Conservation (phyloP, 345 rosid species). For the Salix arbutifolia region DNA sequence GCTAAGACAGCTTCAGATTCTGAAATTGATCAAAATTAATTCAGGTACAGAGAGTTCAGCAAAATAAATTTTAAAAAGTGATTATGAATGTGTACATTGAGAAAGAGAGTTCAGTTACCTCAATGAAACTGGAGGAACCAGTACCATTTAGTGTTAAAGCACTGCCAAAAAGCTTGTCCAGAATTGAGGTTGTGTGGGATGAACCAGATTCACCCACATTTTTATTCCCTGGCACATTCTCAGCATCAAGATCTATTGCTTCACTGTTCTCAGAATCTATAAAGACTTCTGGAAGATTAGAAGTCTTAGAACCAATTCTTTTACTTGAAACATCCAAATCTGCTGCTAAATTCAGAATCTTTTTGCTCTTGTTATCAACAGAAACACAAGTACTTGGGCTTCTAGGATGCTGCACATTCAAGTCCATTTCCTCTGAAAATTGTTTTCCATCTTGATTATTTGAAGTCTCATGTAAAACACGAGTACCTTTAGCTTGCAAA, state of each 20-base stretch:
- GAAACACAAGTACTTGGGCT: conserved; percentile 30
- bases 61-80: not conserved
- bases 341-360: conserved; percentile 32
- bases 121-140: conserved; percentile 36
- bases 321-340: conserved; percentile 36
- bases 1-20: not conserved
- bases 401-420: conserved; percentile 37
- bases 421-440: conserved; percentile 26
- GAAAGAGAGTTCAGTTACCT: conserved; percentile 35
- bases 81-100: not conserved
- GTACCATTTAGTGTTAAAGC: conserved; percentile 46
- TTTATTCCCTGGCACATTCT: conserved; percentile 31
- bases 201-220: conserved; percentile 32
- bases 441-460: conserved; percentile 39
- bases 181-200: conserved; percentile 52
- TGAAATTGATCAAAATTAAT: not conserved
- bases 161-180: conserved; percentile 70
- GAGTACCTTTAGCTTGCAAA: conserved; percentile 38
- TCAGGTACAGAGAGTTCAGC: not conserved
- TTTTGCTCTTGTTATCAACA: conserved; percentile 26
- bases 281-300: conserved; percentile 38
- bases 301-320: conserved; percentile 25
- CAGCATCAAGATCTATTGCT: conserved; percentile 40
- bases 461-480: conserved; percentile 30
- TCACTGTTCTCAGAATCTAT: conserved; percentile 32